phyloP scores from a whole-genome alignment of 73 alveolate species.

The Blepharisma stoltei region DNA sequence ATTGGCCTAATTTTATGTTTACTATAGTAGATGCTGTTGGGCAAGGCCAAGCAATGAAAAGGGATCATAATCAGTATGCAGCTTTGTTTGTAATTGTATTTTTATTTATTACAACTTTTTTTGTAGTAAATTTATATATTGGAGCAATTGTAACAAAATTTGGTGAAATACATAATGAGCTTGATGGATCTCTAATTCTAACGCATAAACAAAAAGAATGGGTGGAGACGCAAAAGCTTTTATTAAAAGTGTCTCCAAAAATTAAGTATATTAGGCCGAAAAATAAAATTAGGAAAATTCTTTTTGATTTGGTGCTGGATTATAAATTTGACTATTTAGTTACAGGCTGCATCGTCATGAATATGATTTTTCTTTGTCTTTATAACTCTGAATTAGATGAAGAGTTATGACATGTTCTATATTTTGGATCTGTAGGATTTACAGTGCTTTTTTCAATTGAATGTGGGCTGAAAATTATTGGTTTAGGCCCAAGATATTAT shows the following conservation, averaged over 20 bases:
- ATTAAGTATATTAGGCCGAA: not conserved
- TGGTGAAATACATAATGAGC: slow-evolving; percentile 42
- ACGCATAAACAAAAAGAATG: slow-evolving; percentile 53
- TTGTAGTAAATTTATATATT: slow-evolving; percentile 57
- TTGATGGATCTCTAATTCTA: slow-evolving; percentile 47
- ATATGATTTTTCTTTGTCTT: slow-evolving; percentile 40
- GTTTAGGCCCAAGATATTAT: slow-evolving; percentile 41
- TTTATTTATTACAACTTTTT: slow-evolving; percentile 57
- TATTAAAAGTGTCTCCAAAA: slow-evolving; percentile 37
- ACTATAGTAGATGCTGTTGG: slow-evolving; percentile 19
- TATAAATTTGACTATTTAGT: slow-evolving; percentile 39
- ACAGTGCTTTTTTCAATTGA: slow-evolving; percentile 41
- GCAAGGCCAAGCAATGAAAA: slow-evolving; percentile 35
- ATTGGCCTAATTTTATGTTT: slow-evolving; percentile 48
- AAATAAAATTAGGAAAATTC: slow-evolving; percentile 26
- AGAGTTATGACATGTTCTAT: slow-evolving; percentile 9
- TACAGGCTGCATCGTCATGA: slow-evolving; percentile 19
- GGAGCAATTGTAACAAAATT: slow-evolving; percentile 60
- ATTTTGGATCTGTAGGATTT: slow-evolving; percentile 30
- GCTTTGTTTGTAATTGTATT: slow-evolving; percentile 43
- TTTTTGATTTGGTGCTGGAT: not conserved
- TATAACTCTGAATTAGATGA: slow-evolving; percentile 21
- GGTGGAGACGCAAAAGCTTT: slow-evolving; percentile 47
- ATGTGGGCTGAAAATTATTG: slow-evolving; percentile 41
- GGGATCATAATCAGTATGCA: slow-evolving; percentile 37